Conservation (phyloP, 371 early-diverging fungal species). For the Zychaea mexicana region DNA sequence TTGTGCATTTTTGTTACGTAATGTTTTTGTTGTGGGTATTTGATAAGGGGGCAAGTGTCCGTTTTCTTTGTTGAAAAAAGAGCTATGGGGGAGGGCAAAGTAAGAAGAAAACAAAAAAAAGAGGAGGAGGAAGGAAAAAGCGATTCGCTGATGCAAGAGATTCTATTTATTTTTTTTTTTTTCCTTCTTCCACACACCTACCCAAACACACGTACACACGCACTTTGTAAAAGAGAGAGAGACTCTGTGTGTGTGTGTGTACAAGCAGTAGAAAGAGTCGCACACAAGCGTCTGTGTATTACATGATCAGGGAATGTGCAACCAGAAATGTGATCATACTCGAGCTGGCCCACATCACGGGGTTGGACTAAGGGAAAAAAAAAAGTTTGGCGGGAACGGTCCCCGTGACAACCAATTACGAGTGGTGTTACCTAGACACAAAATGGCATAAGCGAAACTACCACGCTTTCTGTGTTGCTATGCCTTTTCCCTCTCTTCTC, state of each 20-base stretch:
- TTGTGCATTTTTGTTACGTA: not conserved
- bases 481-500: not conserved
- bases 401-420: constrained; percentile 2
- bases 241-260: too few species aligned
- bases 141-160: not conserved
- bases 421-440: not conserved
- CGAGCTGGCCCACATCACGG: not conserved
- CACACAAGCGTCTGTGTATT: constrained; percentile 1
- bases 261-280: not conserved
- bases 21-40: not conserved
- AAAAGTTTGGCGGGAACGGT: not conserved
- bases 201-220: too few species aligned
- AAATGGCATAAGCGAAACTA: not conserved
- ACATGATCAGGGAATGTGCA: constrained; percentile 2
- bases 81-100: too few species aligned
- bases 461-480: not conserved
- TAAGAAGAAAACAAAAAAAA: not conserved
- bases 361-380: not conserved
- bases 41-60: too few species aligned
- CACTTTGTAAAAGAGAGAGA: too few species aligned
- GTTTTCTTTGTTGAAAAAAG: not conserved
- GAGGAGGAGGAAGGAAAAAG: not conserved
- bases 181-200: too few species aligned
- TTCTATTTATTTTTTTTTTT: not conserved
- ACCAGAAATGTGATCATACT: not conserved